Conservation (phyloP, 345 rosid genomes). For the Viola odorata region DNA sequence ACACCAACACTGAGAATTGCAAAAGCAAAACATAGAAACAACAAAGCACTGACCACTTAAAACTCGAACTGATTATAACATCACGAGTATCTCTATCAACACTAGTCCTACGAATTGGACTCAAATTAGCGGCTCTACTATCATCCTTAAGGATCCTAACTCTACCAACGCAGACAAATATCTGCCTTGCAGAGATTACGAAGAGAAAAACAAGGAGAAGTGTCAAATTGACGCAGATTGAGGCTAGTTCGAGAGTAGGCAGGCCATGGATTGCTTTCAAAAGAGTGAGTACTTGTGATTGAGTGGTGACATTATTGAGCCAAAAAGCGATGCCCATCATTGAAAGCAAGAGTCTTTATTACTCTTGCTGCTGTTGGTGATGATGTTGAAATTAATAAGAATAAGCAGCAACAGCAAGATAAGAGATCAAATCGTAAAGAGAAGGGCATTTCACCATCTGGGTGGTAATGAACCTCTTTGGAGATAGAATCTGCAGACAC, state of each 20-base stretch:
- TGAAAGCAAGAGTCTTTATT: constrained; percentile 14
- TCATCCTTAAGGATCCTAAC: constrained; percentile 65
- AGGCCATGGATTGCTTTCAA: constrained; percentile 36
- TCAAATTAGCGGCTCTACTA: constrained; percentile 31
- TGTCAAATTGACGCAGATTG: constrained; percentile 61
- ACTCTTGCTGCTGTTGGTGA: background rate
- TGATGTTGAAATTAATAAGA: constrained; percentile 12
- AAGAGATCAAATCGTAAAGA: constrained; percentile 32
- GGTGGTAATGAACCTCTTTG: constrained; percentile 20
- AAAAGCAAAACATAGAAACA: constrained; percentile 71
- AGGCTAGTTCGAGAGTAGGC: constrained; percentile 60
- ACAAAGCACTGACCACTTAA: constrained; percentile 57
- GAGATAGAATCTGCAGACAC: constrained; percentile 46
- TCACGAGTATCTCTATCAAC: constrained; percentile 46
- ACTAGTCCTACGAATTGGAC: constrained; percentile 36
- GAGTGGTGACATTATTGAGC: background rate
- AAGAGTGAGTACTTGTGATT: constrained; percentile 17
- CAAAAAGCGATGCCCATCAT: constrained; percentile 16
- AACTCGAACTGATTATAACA: constrained; percentile 43
- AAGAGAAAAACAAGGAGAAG: constrained; percentile 61
- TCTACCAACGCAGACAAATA: constrained; percentile 57
- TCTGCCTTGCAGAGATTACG: constrained; percentile 54
- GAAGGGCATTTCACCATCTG: constrained; percentile 64
- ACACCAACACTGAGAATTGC: constrained; percentile 64
- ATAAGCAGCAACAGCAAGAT: constrained; percentile 17